Percentiles rank a stretch among this genome's conserved stretches.
Conservation (phyloP, 1,139 yeast genomes). For the Hyphopichia pseudoburtonii region DNA sequence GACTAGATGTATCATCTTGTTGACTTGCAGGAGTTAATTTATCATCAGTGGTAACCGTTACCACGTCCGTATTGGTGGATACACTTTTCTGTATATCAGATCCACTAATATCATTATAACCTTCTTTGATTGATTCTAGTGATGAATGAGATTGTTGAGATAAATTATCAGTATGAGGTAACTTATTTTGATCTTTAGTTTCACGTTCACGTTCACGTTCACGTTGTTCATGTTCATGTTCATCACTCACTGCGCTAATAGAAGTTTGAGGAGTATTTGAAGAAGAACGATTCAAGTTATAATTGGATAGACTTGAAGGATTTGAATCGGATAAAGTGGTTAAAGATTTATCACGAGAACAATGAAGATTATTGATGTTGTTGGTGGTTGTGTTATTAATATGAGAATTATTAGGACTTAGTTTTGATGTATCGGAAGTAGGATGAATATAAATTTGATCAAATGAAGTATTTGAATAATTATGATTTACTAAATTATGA, state of each 20-base stretch:
- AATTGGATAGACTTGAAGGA: conserved; percentile 23
- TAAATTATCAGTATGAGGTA: no score
- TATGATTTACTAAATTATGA: background rate
- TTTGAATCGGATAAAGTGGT: conserved; percentile 20
- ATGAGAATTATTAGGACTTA: background rate
- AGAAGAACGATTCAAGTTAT: conserved; percentile 26
- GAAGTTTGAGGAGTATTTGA: conserved; percentile 42
- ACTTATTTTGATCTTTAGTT: background rate
- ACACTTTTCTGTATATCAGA: conserved; percentile 5
- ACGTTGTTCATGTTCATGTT: no score
- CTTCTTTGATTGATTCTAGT: conserved; percentile 1
- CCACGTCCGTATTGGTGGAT: conserved; percentile 2
- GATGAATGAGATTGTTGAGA: background rate
- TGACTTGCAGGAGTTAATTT: no score
- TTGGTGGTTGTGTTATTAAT: background rate
- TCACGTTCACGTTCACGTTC: no score
- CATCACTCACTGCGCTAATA: no score
- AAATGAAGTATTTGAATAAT: background rate
- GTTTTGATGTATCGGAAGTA: background rate
- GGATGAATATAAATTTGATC: background rate
- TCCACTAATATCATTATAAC: background rate
- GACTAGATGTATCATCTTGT: background rate
- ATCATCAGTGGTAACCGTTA: no score
- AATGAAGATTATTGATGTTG: background rate
- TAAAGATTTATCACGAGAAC: conserved; percentile 3